Evolutionary conservation across 805 yeast genomes (phyloP).

Genomic region (Tetrapisispora namnaoensis): DNA sequence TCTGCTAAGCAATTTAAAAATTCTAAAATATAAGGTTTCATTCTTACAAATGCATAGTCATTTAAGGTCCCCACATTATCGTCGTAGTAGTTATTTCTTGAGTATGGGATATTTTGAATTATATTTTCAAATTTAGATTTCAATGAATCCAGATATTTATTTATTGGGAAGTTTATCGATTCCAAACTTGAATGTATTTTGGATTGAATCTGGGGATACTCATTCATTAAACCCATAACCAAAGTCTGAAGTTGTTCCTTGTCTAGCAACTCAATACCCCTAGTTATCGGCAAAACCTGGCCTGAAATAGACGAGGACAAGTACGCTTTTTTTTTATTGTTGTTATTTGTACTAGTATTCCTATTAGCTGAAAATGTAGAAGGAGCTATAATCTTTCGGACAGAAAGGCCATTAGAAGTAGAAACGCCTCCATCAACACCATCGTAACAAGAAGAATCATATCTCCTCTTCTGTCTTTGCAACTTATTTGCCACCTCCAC

Average conservation of each 20-base stretch:
- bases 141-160: slow-evolving; percentile 16
- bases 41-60: slow-evolving; percentile 30
- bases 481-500: not conserved
- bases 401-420: not conserved
- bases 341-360: slow-evolving; percentile 1
- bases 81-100: slow-evolving; percentile 9
- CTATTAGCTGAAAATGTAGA: not conserved
- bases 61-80: slow-evolving; percentile 7
- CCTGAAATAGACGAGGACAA: slow-evolving; percentile 17
- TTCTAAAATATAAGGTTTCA: slow-evolving; percentile 25
- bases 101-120: slow-evolving; percentile 23
- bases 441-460: not conserved
- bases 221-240: slow-evolving; percentile 15
- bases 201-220: slow-evolving; percentile 21
- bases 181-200: slow-evolving; percentile 8
- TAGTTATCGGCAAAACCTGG: slow-evolving; percentile 23
- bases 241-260: slow-evolving; percentile 21
- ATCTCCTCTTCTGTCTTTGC: slow-evolving; percentile 1
- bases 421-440: not conserved
- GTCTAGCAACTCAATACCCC: slow-evolving; percentile 28
- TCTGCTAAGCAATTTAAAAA: slow-evolving; percentile 28
- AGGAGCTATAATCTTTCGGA: not conserved
- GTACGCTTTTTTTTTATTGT: slow-evolving; percentile 14
- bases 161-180: slow-evolving; percentile 14
- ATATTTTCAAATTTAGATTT: slow-evolving; percentile 18